Evolutionary conservation across 2,329 filamentous ascomycete species (phyloP), one percentile per base, ranked within the genome.

Genomic region (Penicillium palitans): DNA sequence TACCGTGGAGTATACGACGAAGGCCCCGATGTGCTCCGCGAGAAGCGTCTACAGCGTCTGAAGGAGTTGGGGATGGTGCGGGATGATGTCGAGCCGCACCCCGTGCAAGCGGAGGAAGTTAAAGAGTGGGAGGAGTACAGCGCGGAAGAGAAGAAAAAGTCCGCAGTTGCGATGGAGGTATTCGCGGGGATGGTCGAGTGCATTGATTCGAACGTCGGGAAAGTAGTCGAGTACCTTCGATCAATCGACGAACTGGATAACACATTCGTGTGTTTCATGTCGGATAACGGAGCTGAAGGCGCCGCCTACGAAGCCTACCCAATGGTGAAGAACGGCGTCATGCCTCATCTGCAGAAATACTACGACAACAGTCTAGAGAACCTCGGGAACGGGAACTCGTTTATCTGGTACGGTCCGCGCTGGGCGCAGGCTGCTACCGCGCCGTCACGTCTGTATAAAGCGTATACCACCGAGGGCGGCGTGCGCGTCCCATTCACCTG

Each of bases 181-280:
- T 88, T 83, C 58, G 85, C 86, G 0, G 86, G 78, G 13, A 88
- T 88, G 83, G 84, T 87, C 3, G 84, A 87, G 57, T 78, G 77
- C 52, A 87, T 87, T 53, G 86, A 88, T 64, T 69, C 70, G 57
- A 85, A 86, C 58, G 80, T 88, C 19, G 85, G 85, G 39, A 83
- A 82, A 56, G 81, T 87, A 2, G 73, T 86, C 24, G 74, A 83
- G 37, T 83, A 86, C 63, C 78, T 87, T 3, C 75, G 82, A 57
- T 68, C 78, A 44, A 82, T 80, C 2, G 83, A 80, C 56, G 84
- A 88, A 67, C 76, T 84, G 0, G 85, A 88, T 61, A 86, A 87
- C 68, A 88, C 85, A 2, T 83, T 87, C 60, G 78, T 88, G 51
- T 80, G 82, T 66, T 87, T 88, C 77, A 82, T 87, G 75, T 84